Conservation (phyloP, 768 basidiomycete species). For the Lactifluus volemus region DNA sequence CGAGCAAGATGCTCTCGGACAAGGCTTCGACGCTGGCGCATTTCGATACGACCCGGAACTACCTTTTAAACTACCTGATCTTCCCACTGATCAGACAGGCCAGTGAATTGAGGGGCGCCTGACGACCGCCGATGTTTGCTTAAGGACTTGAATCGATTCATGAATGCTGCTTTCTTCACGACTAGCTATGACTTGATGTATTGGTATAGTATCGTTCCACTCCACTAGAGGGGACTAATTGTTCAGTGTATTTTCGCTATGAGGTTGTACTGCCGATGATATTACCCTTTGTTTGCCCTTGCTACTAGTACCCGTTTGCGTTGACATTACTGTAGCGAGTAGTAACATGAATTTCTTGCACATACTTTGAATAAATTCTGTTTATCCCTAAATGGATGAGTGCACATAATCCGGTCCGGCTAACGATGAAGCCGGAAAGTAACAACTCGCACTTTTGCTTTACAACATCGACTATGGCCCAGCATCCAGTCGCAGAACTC, state of each 20-base stretch:
- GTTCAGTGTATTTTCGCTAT: not conserved
- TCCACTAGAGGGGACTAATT: conserved; percentile 9
- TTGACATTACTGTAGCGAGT: conserved; percentile 1
- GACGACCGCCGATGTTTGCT: not conserved
- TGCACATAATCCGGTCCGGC: not conserved
- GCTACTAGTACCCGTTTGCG: not conserved
- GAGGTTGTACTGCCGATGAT: conserved; percentile 5
- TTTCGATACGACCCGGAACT: conserved; percentile 74
- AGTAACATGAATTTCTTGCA: not conserved
- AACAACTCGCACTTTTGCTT: not conserved
- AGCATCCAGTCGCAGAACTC: conserved; percentile 66
- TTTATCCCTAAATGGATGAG: too few species aligned
- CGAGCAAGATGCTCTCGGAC: conserved; percentile 40
- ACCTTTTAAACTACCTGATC: conserved; percentile 50
- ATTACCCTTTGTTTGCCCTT: not conserved
- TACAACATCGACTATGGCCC: conserved; percentile 31
- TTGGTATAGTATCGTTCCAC: conserved; percentile 12
- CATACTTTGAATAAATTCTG: not conserved
- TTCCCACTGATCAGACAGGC: conserved; percentile 10
- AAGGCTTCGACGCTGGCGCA: conserved; percentile 61
- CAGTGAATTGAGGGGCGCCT: not conserved
- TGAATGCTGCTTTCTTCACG: not conserved
- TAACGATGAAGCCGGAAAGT: not conserved
- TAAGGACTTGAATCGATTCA: not conserved
- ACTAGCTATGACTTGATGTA: conserved; percentile 11